phyloP scores from a whole-genome alignment of 306 rosid genomes.

The Prinsepia uniflora region DNA sequence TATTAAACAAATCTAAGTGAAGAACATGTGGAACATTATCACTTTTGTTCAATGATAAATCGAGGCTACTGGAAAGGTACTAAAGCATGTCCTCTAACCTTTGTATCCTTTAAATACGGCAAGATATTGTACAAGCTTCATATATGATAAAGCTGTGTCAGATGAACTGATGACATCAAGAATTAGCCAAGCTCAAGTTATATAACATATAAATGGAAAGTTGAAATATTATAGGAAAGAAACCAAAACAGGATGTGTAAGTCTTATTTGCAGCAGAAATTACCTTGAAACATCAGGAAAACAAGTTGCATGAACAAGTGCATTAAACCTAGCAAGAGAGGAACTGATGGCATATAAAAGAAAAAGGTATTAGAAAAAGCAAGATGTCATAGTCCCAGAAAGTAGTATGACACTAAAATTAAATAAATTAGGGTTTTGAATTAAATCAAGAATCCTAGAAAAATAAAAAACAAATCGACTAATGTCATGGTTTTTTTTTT shows the following conservation, averaged over 20 bases:
- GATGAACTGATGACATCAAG: slow-evolving; percentile 58
- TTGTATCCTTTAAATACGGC: slow-evolving; percentile 83
- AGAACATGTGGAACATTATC: too few relatives aligned
- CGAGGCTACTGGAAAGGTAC: neutral
- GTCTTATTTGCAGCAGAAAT: slow-evolving; percentile 25
- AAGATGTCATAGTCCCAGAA: slow-evolving; percentile 9
- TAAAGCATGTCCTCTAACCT: slow-evolving; percentile 55
- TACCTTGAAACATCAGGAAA: slow-evolving; percentile 95
- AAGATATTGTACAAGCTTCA: slow-evolving; percentile 92
- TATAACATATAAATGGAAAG: neutral
- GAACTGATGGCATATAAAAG: slow-evolving; percentile 40
- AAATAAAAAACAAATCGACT: neutral
- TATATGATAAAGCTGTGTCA: slow-evolving; percentile 82
- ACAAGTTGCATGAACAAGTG: slow-evolving; percentile 81
- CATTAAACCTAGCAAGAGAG: slow-evolving; percentile 79
- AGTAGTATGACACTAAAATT: neutral
- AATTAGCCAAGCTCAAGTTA: slow-evolving; percentile 17
- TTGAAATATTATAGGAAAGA: slow-evolving; percentile 9
- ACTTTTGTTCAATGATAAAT: too few relatives aligned
- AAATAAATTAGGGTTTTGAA: neutral
- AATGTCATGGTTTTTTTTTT: neutral
- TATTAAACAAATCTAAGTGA: too few relatives aligned
- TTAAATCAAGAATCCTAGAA: neutral
- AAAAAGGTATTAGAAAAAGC: slow-evolving; percentile 4
- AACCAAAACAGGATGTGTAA: slow-evolving; percentile 19